A percentile compares a stretch with the other conserved stretches of the same genome.
These are phyloP conservation scores for Amanita rubescens DNA, from an alignment of 768 basidiomycete species.

Conservation along the genomic window DNA sequence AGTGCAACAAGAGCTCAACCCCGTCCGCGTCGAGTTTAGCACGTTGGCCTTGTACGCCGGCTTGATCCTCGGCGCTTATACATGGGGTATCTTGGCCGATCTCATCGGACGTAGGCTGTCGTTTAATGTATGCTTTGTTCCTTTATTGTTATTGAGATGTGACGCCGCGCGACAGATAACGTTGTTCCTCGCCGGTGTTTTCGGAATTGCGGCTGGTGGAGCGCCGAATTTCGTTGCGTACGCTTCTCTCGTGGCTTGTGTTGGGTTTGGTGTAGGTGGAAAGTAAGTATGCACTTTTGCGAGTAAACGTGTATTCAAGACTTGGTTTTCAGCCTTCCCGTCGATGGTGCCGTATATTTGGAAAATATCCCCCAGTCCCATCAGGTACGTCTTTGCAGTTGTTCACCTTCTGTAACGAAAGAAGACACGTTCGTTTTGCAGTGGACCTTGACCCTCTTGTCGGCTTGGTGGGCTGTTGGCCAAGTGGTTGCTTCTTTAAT, in stretches of 20 bases:
- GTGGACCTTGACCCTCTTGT: conserved; percentile 50
- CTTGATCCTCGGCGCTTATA: conserved; percentile 38
- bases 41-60: conserved; percentile 41
- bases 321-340: conserved; percentile 28
- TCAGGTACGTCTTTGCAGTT: conserved; percentile 22
- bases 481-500: conserved; percentile 44
- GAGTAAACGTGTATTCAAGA: conserved; percentile 5
- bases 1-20: conserved; percentile 35
- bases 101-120: conserved; percentile 39
- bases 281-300: conserved; percentile 35
- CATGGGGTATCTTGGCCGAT: conserved; percentile 44
- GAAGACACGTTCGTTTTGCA: conserved; percentile 15
- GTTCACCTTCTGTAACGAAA: neutral
- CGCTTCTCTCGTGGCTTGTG: conserved; percentile 37
- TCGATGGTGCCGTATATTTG: conserved; percentile 40
- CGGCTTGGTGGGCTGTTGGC: conserved; percentile 49
- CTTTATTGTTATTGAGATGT: too few relatives aligned
- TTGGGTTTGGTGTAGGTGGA: conserved; percentile 46
- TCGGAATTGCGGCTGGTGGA: conserved; percentile 44
- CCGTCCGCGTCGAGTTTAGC: conserved; percentile 36
- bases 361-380: conserved; percentile 37
- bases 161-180: conserved; percentile 22
- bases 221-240: conserved; percentile 39
- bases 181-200: conserved; percentile 34
- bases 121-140: conserved; percentile 30